Evolutionary conservation across 768 basidiomycete genomes (phyloP), one percentile per base, ranked within the genome.

Genomic region (Pleurotus sapidus): DNA sequence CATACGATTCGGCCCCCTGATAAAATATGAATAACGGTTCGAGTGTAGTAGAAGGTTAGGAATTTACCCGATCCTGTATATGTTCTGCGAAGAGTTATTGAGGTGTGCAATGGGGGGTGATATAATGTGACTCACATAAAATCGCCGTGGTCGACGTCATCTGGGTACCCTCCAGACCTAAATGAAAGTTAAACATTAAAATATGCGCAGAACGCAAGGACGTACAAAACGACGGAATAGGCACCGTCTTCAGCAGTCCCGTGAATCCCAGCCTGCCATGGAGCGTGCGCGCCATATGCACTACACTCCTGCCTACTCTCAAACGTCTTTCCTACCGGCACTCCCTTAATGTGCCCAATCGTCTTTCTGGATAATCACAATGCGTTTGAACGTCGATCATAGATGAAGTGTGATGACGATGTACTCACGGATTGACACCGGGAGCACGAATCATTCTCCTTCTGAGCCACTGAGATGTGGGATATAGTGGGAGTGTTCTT

Each of bases 21-120:
- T 5, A 18, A 30, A 5, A 25, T 5, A 34, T 34, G 30, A 34
- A 34, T 4, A 34, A 34, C 30, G 8, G 11, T 4, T 11, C n/a
- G 30, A 34, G 30, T 11, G 30, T 34, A 8, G 11, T 7, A 34
- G 30, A 34, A 4, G 30, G 30, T 8, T 34, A 30, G 15, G 12
- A 2, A 39, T 57, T 17, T 46, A 74, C 77, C 76, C 56, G 75
- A 70, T 14, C 77, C 77, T 30, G 76, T 77, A 58, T 78, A 77
- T 17, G 63, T 56, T 20, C 77, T 78, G 38, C n/a, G 46, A 49
- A 8, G 37, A 37, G 14, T 4, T 56, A 20, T 4, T 34, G 47
- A 25, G 27, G 18, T 50, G 25, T 14, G 37, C 5, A 34, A 50
- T 18, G 45, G n/a, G 20, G 51, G 39, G 30, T 20, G 20, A 5